phyloP scores from a whole-genome alignment of 495 filamentous ascomycete species.

The Lasiosphaeria hispida region DNA sequence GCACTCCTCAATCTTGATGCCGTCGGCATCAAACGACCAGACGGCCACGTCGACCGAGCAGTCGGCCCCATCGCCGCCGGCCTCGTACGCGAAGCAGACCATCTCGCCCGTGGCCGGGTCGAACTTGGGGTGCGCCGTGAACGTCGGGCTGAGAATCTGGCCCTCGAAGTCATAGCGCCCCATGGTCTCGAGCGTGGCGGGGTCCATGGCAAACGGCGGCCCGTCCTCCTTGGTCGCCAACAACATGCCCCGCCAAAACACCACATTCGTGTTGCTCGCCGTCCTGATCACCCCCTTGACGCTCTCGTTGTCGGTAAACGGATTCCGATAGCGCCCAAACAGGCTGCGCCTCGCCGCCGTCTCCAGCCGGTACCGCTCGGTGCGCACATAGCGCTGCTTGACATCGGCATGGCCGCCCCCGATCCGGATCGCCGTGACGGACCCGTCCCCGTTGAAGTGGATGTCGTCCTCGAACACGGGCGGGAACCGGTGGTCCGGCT shows the following conservation, averaged over 20 bases:
- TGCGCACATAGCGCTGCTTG: constrained; percentile 53
- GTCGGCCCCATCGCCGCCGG: constrained; percentile 43
- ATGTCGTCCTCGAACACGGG: constrained; percentile 54
- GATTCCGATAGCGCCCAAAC: constrained; percentile 55
- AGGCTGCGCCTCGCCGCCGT: constrained; percentile 37
- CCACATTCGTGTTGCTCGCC: constrained; percentile 55
- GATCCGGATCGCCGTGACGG: constrained; percentile 54
- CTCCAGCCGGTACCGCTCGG: constrained; percentile 48
- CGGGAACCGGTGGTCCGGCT: constrained; percentile 52
- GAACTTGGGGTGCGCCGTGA: constrained; percentile 62
- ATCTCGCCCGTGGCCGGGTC: constrained; percentile 58
- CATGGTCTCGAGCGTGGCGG: constrained; percentile 53
- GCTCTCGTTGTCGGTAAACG: constrained; percentile 51
- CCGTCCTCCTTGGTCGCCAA: constrained; percentile 57
- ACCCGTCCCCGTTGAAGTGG: constrained; percentile 46
- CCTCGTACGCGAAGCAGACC: constrained; percentile 56
- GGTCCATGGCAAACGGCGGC: constrained; percentile 56
- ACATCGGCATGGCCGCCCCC: constrained; percentile 48
- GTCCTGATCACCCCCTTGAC: constrained; percentile 49
- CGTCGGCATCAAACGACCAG: constrained; percentile 44
- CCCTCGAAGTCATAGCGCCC: constrained; percentile 57
- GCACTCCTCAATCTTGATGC: constrained; percentile 41
- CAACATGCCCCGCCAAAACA: constrained; percentile 51
- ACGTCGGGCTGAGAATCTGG: constrained; percentile 51
- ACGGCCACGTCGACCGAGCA: constrained; percentile 48